These are phyloP conservation scores for Pseudozyma hubeiensis DNA, from an alignment of 1,284 basidiomycete species.

Conservation along the genomic window DNA sequence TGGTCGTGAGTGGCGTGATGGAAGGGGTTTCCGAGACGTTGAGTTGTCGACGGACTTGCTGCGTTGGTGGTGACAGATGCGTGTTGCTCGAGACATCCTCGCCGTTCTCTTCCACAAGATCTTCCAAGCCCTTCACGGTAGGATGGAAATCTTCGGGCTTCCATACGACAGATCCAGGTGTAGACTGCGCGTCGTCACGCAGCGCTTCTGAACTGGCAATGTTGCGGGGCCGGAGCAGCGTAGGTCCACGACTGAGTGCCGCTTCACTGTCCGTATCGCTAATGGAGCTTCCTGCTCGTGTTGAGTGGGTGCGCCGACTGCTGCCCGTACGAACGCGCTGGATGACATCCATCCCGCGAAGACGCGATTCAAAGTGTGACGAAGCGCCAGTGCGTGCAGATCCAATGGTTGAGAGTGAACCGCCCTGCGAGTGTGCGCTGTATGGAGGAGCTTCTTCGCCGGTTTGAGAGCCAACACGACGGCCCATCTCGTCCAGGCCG, in stretches of 20 bases:
- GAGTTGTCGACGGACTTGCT: neutral
- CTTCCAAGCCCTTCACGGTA: slow-evolving; percentile 3
- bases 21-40: slow-evolving; percentile 54
- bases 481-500: slow-evolving; percentile 32
- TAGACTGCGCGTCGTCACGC: slow-evolving; percentile 14
- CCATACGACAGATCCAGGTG: slow-evolving; percentile 48
- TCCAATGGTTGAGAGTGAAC: slow-evolving; percentile 51
- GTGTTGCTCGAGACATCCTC: neutral
- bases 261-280: slow-evolving; percentile 39
- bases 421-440: slow-evolving; percentile 24
- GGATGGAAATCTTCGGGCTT: slow-evolving; percentile 18
- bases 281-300: slow-evolving; percentile 26
- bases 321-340: slow-evolving; percentile 55
- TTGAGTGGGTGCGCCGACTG: slow-evolving; percentile 44
- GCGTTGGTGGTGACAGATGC: neutral
- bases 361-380: slow-evolving; percentile 51
- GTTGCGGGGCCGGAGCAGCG: slow-evolving; percentile 35
- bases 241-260: slow-evolving; percentile 31
- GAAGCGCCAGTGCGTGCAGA: slow-evolving; percentile 49
- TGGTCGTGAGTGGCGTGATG: slow-evolving; percentile 60
- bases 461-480: slow-evolving; percentile 3
- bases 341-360: slow-evolving; percentile 60
- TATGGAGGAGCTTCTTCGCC: neutral
- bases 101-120: slow-evolving; percentile 15
- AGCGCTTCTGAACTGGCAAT: slow-evolving; percentile 13